phyloP scores from a whole-genome alignment of 768 basidiomycete species.

The Podaxis pistillaris region DNA sequence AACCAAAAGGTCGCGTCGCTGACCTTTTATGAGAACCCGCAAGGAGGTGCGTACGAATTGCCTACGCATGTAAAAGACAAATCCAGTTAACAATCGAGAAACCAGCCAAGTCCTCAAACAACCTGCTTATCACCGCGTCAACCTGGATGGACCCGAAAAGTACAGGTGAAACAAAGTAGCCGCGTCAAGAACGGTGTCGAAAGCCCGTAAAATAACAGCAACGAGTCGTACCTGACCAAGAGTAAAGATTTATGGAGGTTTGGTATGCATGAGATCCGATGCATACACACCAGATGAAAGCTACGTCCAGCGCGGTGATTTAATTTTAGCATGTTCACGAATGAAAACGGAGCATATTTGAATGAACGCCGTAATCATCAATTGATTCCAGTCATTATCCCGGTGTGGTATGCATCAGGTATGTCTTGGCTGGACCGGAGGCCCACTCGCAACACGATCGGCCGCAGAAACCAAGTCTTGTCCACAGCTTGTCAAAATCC shows the following conservation, averaged over 20 bases:
- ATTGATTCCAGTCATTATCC: background rate
- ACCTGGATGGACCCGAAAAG: background rate
- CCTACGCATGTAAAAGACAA: background rate
- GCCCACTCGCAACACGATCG: background rate
- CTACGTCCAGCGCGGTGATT: background rate
- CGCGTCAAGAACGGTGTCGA: background rate
- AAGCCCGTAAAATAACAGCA: background rate
- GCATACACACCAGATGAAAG: background rate
- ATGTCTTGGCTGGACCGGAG: background rate
- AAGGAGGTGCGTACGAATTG: background rate
- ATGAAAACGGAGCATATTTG: background rate
- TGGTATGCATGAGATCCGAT: background rate
- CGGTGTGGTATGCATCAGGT: background rate
- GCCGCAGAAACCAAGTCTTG: background rate
- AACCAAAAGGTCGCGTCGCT: background rate
- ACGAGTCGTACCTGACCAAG: background rate
- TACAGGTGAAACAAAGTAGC: conserved; percentile 1
- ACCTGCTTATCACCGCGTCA: background rate
- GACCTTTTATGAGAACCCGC: background rate
- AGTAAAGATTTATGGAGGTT: background rate
- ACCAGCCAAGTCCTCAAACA: background rate
- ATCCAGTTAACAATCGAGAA: background rate
- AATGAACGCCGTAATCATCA: background rate
- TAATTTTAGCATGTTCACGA: background rate
- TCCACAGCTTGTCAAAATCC: background rate